Evolutionary conservation across 1,139 yeast species (phyloP).

Genomic region (Geotrichum candidum): DNA sequence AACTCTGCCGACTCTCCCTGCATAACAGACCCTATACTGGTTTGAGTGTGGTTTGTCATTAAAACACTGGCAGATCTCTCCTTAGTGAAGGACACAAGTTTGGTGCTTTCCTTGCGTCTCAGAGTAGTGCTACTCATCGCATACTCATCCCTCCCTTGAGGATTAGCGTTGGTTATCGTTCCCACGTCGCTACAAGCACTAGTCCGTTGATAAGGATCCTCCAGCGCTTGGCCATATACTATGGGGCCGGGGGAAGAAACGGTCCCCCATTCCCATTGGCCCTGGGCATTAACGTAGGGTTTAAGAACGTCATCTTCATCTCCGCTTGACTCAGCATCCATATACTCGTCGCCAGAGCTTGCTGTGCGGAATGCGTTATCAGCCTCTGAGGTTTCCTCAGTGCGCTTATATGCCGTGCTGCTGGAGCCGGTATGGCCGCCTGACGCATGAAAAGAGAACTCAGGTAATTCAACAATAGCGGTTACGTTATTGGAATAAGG

Average conservation of each 20-base stretch:
- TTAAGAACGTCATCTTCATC: conserved; percentile 26
- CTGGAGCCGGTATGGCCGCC: background rate
- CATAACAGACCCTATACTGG: background rate
- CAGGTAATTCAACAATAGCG: conserved; percentile 9
- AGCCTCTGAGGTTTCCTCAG: conserved; percentile 12
- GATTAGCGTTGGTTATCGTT: conserved; percentile 6
- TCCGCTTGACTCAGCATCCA: conserved; percentile 17
- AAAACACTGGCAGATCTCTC: conserved; percentile 5
- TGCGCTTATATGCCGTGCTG: background rate
- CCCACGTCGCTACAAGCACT: conserved; percentile 12
- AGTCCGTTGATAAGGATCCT: conserved; percentile 1
- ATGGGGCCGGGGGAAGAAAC: conserved; percentile 14
- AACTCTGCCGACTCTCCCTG: background rate
- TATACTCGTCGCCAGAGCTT: conserved; percentile 23
- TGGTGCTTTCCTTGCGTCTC: conserved; percentile 2
- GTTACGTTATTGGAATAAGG: conserved; percentile 13
- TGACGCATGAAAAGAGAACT: background rate
- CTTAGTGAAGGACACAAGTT: conserved; percentile 7
- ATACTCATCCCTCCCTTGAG: background rate
- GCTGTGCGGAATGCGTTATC: conserved; percentile 23
- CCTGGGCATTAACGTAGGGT: conserved; percentile 33
- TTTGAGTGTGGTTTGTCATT: background rate
- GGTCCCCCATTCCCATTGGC: conserved; percentile 33
- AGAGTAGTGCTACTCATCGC: background rate
- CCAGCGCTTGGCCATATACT: conserved; percentile 15